These are phyloP conservation scores for Phyllosticta citrichinensis DNA, from an alignment of 2,329 filamentous ascomycete genomes.

Conservation along the genomic window DNA sequence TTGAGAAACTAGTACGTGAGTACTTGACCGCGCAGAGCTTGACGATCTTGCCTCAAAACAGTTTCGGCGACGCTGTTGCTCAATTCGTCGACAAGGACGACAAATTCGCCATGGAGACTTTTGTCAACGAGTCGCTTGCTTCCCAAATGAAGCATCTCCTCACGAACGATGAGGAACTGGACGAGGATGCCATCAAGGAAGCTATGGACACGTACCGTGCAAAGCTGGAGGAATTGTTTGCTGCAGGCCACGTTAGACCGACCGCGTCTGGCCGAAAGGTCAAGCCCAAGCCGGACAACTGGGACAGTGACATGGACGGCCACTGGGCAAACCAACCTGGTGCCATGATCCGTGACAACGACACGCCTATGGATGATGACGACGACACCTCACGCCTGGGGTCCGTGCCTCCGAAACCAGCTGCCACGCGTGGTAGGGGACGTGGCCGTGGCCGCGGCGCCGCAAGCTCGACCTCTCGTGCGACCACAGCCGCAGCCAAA, in stretches of 20 bases:
- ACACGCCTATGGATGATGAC: conserved; percentile 35
- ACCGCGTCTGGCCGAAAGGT: conserved; percentile 44
- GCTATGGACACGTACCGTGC: conserved; percentile 65
- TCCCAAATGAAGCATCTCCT: conserved; percentile 35
- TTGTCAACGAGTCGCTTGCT: conserved; percentile 34
- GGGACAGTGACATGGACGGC: conserved; percentile 86
- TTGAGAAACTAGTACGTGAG: conserved; percentile 80
- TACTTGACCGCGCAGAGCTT: conserved; percentile 80
- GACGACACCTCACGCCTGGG: conserved; percentile 15
- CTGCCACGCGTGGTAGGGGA: conserved; percentile 37
- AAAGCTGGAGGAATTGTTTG: conserved; percentile 61
- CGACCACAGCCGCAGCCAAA: conserved; percentile 21
- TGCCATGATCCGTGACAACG: conserved; percentile 46
- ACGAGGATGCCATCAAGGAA: conserved; percentile 59
- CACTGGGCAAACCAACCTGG: conserved; percentile 73
- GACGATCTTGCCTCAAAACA: conserved; percentile 84
- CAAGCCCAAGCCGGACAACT: conserved; percentile 67
- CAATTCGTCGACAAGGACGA: conserved; percentile 95
- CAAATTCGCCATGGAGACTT: conserved; percentile 67
- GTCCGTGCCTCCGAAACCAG: conserved; percentile 26
- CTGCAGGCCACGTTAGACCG: conserved; percentile 51
- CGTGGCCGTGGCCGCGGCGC: conserved; percentile 31
- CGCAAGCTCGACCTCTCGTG: conserved; percentile 21
- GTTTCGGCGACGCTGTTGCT: conserved; percentile 83
- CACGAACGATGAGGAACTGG: conserved; percentile 37